Base-by-base conservation (phyloP, 371 early-diverging fungal genomes). In the Rhizopus stolonifer region DNA sequence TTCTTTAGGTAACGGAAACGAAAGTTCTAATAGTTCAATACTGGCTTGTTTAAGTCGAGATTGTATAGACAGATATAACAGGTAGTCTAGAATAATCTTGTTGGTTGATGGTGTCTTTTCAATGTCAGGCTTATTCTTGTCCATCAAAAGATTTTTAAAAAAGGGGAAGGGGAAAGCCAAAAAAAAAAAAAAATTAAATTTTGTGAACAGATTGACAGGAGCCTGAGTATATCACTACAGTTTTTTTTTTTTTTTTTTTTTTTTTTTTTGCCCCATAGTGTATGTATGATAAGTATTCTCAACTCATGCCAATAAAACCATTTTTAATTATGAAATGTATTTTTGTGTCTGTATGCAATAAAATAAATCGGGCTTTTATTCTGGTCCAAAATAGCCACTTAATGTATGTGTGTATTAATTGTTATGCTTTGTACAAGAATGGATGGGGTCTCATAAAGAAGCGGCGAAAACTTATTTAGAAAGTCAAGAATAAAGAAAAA, bases 21-120 rank as follows among this genome's bases (percentile, higher is more conserved):
- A 57, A 9, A 77, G 45, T 34, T 78, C 79, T 25, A 70, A 51
- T 13, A 78, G 46, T 22, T 78, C 79, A 3, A 78, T 65, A 52
- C 78, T 70, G 4, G 63, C 63, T 46, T 63, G 58, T 18, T 54
- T 53, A 36, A 63, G 66, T 40, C 82, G 67, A 18, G 84, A 80
- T 58, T 81, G 82, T 47, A 81, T 84, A 4, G 84, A 84, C 7
- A 81, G 62, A 55, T 78, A 80, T 40, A 84, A 69, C 38, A 81
- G 66, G 46, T 84, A 82, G 59, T 84, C 82, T 31, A 84, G 58
- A 56, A 84, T 84, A 32, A 81, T 75, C 51, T 81, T 81, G 49
- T 81, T 81, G 5, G 84, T 84, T 7, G 83, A 64, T 43, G 14
- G 38, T 44, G 17, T 26, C 22, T 19, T 42, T 42, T n/a, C 42